phyloP scores from a whole-genome alignment of 805 yeast species.

The Saturnispora mendoncae region DNA sequence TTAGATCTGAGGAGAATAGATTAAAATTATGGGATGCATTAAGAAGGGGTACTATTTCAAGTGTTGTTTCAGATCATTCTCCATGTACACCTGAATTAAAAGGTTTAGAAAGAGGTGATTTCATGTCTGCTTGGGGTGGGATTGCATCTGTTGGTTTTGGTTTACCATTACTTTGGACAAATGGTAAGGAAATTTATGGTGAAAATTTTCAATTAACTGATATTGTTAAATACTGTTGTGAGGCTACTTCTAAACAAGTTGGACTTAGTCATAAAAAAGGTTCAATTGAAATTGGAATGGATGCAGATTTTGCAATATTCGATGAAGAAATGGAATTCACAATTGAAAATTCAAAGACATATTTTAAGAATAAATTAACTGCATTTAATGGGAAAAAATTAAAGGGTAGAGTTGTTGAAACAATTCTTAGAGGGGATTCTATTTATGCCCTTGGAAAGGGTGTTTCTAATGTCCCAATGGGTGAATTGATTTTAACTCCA shows the following conservation, averaged over 20 bases:
- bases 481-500: conserved; percentile 52
- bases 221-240: conserved; percentile 70
- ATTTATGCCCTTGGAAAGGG: conserved; percentile 54
- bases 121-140: conserved; percentile 95
- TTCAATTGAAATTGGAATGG: conserved; percentile 58
- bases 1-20: conserved; percentile 67
- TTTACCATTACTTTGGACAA: conserved; percentile 70
- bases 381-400: conserved; percentile 71
- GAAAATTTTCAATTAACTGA: conserved; percentile 35
- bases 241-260: conserved; percentile 78
- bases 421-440: conserved; percentile 67
- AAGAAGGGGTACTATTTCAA: conserved; percentile 51
- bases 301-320: conserved; percentile 83
- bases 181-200: conserved; percentile 39
- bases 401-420: conserved; percentile 68
- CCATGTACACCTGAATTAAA: conserved; percentile 93
- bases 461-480: conserved; percentile 47
- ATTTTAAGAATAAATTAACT: conserved; percentile 79
- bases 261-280: conserved; percentile 74
- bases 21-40: conserved; percentile 72
- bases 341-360: conserved; percentile 47
- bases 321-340: conserved; percentile 49
- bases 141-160: conserved; percentile 91
- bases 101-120: conserved; percentile 74
- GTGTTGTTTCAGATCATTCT: conserved; percentile 92